Evolutionary conservation across 208 protist species (phyloP), one percentile per base, ranked within the genome.

Genomic region (Leishmania lainsoni): DNA sequence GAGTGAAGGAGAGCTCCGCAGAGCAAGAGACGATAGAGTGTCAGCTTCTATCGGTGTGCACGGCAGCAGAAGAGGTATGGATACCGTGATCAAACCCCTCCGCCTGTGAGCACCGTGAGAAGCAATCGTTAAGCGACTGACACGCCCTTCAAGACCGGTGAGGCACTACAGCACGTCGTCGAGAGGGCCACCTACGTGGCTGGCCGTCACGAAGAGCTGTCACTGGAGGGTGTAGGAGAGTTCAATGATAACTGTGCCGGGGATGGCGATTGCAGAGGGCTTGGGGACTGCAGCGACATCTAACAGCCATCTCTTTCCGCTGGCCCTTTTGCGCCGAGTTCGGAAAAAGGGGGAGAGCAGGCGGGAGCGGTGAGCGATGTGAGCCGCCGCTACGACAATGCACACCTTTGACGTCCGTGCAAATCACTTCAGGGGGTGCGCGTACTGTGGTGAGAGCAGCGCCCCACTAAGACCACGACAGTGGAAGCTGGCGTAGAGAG

Each of bases 341-440:
- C 22, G 45, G 10, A 14, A 4, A 45, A 29, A 52, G 58, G 22
- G 42, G 3, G 49, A 32, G 22, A 35, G 35, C 56, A 35, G 29
- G 17, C n/a, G 26, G 51, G 68, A 42, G n/a, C 29, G 9, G 22
- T 79, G 39, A 3, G 81, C 63, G 26, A 87, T 42, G 75, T 69
- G 83, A 26, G 66, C 54, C 16, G 26, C 9, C 54, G 54, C 61
- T 6, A 83, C 85, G 32, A 66, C 54, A 10, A 81, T 61, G 5
- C 32, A 1, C n/a, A 39, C 17, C 42, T 68, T 39, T 1, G 85
- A 81, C 6, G 5, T 45, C 2, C 74, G 80, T 26, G 71, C 78
- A 66, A 88, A 80, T 3, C 85, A 20, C 74, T 88, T 85, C 45
- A 88, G 52, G 26, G 48, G 77, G 32, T 81, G 85, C 35, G 16